Evolutionary conservation across 768 basidiomycete species (phyloP).

Genomic region (Chiua virens): DNA sequence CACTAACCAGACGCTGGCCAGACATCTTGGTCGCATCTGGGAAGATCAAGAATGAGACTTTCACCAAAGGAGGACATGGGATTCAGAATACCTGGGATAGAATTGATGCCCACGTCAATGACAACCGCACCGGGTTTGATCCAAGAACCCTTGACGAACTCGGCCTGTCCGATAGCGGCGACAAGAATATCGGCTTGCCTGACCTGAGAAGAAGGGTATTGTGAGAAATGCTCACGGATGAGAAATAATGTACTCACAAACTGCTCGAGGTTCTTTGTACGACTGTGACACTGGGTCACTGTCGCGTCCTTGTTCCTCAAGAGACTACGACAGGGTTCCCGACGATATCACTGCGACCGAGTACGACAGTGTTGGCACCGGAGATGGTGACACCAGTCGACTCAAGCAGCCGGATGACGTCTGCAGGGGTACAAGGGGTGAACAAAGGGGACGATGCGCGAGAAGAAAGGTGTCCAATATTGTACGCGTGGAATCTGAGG

Average conservation of each 20-base stretch:
- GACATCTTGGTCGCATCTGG: slow-evolving; percentile 89
- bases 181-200: slow-evolving; percentile 88
- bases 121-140: slow-evolving; percentile 93
- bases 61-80: neutral
- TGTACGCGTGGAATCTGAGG: slow-evolving; percentile 94
- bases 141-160: slow-evolving; percentile 92
- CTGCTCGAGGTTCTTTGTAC: slow-evolving; percentile 75
- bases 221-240: slow-evolving; percentile 8
- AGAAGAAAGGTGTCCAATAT: slow-evolving; percentile 93
- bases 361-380: slow-evolving; percentile 87
- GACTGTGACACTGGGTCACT: slow-evolving; percentile 96
- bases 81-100: slow-evolving; percentile 67
- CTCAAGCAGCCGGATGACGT: slow-evolving; percentile 87
- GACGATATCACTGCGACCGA: slow-evolving; percentile 97
- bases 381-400: slow-evolving; percentile 75
- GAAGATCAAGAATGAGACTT: neutral
- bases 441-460: slow-evolving; percentile 89
- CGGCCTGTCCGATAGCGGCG: slow-evolving; percentile 93
- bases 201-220: slow-evolving; percentile 47
- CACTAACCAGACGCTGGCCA: slow-evolving; percentile 93
- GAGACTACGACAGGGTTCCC: slow-evolving; percentile 92
- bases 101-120: slow-evolving; percentile 98
- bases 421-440: slow-evolving; percentile 93
- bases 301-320: slow-evolving; percentile 90
- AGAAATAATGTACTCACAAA: slow-evolving; percentile 52